Base-by-base conservation (phyloP, 2,329 filamentous ascomycete genomes). In the Grosmannia clavigera region DNA sequence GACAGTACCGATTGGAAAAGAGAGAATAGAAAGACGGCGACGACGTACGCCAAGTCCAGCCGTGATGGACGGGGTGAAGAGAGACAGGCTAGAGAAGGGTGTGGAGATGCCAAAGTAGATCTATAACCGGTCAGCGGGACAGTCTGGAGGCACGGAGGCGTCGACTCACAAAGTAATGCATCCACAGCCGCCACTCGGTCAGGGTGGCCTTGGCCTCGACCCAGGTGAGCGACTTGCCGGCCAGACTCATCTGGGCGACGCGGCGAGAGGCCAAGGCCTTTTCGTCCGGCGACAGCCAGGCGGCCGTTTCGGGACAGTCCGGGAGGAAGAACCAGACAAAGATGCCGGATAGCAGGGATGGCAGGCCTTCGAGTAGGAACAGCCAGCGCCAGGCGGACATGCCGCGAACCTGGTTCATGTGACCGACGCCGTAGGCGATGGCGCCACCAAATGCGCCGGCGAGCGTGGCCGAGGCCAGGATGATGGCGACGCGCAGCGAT, bases 361-460 rank as follows among this genome's bases (percentile, higher is more conserved):
- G 72, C 19, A 70, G 69, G 19, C 52, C 73, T 61, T 74, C 72
- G 31, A 82, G 66, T 2, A 81, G 81, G 72, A 87, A 78, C 60
- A 87, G 82, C 84, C 84, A 91, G 31, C 86, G 77, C 88, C 87
- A 91, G 11, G 83, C 87, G 3, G 78, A 75, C 27, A 85, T 75
- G 2, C 85, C 85, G 0, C 73, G 71, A 1, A 80, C 70, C 7
- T 81, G 78, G 65, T 89, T 83, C 81, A 91, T 87, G 66, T 86
- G 83, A 0, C 85, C 84, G 62, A 90, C 85, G 1, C 78, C 86
- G 62, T 85, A 90, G 0, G 87, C 87, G 10, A 91, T 80, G 31
- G 35, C 35, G 31, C 88, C 87, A 10, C 87, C 86, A 64, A 84
- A 89, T 19, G 87, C 87, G 6, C 87, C 87, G 0, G 86, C 85